Base-by-base conservation (phyloP, 2,329 filamentous ascomycete genomes). In the Apiospora phragmitis region DNA sequence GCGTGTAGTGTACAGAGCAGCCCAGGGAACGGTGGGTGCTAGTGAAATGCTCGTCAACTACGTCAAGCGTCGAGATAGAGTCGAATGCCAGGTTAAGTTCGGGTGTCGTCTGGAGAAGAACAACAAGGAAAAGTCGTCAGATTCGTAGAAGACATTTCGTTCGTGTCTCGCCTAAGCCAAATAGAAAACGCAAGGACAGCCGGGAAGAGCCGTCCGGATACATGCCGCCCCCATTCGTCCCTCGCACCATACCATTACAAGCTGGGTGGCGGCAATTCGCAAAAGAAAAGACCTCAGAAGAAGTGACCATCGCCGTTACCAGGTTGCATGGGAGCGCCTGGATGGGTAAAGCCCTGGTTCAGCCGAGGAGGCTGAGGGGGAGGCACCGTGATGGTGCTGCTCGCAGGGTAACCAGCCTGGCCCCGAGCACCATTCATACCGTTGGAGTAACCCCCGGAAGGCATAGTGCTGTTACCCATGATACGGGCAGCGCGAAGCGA, bases 401-500 rank as follows among this genome's bases (percentile, higher is more conserved):
- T 79, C 32, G 77, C 75, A 18, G 80, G 78, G 71, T 84, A 85
- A 9, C 74, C 69, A 65, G 80, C 75, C 70, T 81, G 78, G 69
- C 76, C 78, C 41, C 82, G 82, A 47, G 79, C 81, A 41, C 77
- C 73, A 38, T 70, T 68, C 43, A 76, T 74, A 41, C 75, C 72
- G 35, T 67, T 72, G 47, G 68, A 12, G 32, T 66, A 72, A 18
- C 67, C 71, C 5, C 59, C 47, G 4, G 55, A 24, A 41, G 42
- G 26, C 66, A 67, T 47, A 9, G 49, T 29, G 26, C 51, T 32
- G 49, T 76, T 77, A 69, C 41, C 80, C 77, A 35, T 73, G 45
- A 70, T 67, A 45, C 73, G 74, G 35, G 35, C 18, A 49, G 83
- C 77, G 18, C 87, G 87, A 38, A 88, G 76, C 4, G 85, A 80